These are phyloP conservation scores for Barbarea vulgaris DNA, from an alignment of 345 rosid genomes.

Conservation along the genomic window DNA sequence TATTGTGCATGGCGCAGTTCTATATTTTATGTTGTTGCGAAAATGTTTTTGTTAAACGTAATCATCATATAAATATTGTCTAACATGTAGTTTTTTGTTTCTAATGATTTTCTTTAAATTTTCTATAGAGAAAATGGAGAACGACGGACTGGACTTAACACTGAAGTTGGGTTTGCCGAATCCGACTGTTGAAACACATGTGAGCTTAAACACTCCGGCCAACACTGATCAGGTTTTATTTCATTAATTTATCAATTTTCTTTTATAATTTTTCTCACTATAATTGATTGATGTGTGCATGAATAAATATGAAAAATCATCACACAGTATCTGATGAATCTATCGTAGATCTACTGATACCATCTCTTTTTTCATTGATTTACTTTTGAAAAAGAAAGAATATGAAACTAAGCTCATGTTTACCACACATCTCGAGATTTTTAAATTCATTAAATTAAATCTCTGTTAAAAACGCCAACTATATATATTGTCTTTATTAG, in stretches of 20 bases:
- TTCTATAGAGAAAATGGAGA: constrained; percentile 22
- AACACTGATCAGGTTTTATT: constrained; percentile 28
- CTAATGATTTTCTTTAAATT: neutral
- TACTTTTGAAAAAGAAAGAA: neutral
- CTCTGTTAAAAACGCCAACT: neutral
- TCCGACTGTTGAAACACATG: constrained; percentile 26
- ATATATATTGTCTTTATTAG: neutral
- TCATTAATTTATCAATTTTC: neutral
- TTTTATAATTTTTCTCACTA: neutral
- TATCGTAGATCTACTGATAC: constrained; percentile 1
- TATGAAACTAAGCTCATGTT: neutral
- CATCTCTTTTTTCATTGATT: neutral
- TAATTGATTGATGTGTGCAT: constrained; percentile 28
- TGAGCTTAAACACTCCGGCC: constrained; percentile 23
- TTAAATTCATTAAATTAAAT: constrained; percentile 20
- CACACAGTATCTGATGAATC: constrained; percentile 1
- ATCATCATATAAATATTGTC: neutral
- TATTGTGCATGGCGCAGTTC: constrained; percentile 10
- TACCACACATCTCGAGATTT: neutral
- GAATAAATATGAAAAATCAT: constrained; percentile 6
- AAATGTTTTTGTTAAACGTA: neutral
- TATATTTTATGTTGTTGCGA: neutral
- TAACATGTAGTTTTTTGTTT: neutral
- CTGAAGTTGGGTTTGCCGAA: constrained; percentile 38
- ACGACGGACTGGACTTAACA: constrained; percentile 35